Percentiles rank a stretch among this genome's conserved stretches.
Conservation (phyloP, 192 early-diverging fungal genomes). For the Backusella liffmaniae region DNA sequence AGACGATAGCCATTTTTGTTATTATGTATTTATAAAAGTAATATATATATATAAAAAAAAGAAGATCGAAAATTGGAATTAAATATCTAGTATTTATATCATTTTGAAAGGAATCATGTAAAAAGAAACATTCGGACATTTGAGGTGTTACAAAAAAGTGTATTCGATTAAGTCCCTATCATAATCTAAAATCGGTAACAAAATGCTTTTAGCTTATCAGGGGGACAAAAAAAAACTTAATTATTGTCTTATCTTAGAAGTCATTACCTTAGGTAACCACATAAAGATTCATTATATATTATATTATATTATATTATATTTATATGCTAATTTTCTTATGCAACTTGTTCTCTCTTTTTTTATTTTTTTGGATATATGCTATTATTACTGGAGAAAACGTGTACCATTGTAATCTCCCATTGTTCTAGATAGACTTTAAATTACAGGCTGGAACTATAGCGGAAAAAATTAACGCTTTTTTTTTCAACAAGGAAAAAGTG, state of each 20-base stretch:
- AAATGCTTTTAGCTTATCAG: background rate
- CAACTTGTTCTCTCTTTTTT: background rate
- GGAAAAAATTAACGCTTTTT: background rate
- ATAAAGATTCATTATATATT: background rate
- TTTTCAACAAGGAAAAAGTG: background rate
- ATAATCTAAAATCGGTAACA: conserved; percentile 9
- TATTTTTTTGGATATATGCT: background rate
- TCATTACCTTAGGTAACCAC: conserved; percentile 3
- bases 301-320: background rate
- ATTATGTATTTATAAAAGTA: background rate
- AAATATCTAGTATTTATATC: conserved; percentile 5
- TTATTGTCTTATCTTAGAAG: background rate
- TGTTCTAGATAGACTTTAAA: background rate
- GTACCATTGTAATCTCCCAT: background rate
- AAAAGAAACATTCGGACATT: background rate
- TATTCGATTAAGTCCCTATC: background rate
- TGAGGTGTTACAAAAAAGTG: background rate
- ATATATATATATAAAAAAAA: background rate
- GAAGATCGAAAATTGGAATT: background rate
- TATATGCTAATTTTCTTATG: background rate
- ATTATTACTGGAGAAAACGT: background rate
- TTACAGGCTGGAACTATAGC: background rate
- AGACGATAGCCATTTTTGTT: conserved; percentile 25
- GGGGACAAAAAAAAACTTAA: background rate
- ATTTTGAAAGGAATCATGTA: background rate